Percentiles rank a stretch among this genome's conserved stretches.
Conservation (phyloP, 257 asterid genomes). For the Thymus quinquecostatus region DNA sequence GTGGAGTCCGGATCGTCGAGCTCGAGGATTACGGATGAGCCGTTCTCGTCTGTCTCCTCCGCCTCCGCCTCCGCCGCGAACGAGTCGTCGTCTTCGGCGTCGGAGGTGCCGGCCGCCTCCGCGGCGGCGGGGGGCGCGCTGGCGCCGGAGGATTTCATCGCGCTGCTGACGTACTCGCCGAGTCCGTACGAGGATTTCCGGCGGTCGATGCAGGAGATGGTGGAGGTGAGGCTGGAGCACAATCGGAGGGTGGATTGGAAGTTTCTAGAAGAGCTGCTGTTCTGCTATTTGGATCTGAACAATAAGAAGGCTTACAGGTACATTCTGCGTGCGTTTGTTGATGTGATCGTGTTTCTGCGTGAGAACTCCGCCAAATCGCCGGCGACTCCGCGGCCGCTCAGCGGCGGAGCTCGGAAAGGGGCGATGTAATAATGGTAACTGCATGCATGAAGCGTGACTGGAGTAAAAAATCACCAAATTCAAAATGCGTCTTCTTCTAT, state of each 20-base stretch:
- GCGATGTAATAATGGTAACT: background rate
- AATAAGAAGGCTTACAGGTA: constrained; percentile 56
- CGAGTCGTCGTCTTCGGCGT: constrained; percentile 10
- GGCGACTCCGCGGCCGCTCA: constrained; percentile 29
- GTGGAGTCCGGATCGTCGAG: constrained; percentile 44
- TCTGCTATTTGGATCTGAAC: constrained; percentile 70
- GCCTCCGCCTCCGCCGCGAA: constrained; percentile 31
- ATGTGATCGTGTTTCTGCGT: constrained; percentile 50
- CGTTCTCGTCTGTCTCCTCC: constrained; percentile 25
- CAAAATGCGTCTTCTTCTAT: background rate
- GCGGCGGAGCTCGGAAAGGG: constrained; percentile 24
- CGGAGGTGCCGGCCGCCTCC: constrained; percentile 5
- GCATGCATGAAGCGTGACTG: constrained; percentile 28
- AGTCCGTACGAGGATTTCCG: constrained; percentile 58
- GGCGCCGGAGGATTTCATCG: constrained; percentile 50
- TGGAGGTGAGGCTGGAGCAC: constrained; percentile 52
- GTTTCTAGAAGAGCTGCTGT: constrained; percentile 77
- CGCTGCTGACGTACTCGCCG: constrained; percentile 51
- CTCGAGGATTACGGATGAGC: constrained; percentile 41
- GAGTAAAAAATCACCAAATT: background rate
- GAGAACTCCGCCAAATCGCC: constrained; percentile 42
- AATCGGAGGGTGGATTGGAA: constrained; percentile 71
- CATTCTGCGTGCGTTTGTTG: constrained; percentile 74
- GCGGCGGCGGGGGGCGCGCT: background rate
- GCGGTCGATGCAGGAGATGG: constrained; percentile 62